These are phyloP conservation scores for Myotisia sp. DNA, from an alignment of 2,329 filamentous ascomycete species.

Conservation along the genomic window DNA sequence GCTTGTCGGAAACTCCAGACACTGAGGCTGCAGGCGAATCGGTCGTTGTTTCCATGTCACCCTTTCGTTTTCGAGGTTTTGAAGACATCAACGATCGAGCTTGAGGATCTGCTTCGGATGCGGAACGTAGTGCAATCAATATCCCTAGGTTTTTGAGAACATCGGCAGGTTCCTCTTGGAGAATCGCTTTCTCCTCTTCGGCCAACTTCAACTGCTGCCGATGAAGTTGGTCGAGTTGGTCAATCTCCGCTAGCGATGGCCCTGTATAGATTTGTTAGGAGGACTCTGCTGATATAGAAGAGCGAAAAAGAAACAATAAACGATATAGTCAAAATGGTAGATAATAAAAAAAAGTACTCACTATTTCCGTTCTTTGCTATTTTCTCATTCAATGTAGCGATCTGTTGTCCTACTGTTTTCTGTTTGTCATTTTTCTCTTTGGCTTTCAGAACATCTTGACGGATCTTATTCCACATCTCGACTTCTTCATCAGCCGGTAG, in stretches of 20 bases:
- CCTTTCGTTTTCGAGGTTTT: slow-evolving; percentile 35
- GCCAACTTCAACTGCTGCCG: slow-evolving; percentile 34
- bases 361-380: slow-evolving; percentile 29
- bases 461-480: slow-evolving; percentile 33
- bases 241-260: slow-evolving; percentile 27
- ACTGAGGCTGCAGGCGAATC: slow-evolving; percentile 34
- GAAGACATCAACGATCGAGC: slow-evolving; percentile 24
- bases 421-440: slow-evolving; percentile 33
- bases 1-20: slow-evolving; percentile 26
- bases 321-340: not conserved
- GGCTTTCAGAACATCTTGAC: slow-evolving; percentile 29
- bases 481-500: slow-evolving; percentile 32
- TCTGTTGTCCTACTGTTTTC: slow-evolving; percentile 26
- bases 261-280: slow-evolving; percentile 13
- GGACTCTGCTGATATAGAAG: not conserved
- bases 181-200: slow-evolving; percentile 35
- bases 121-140: slow-evolving; percentile 35
- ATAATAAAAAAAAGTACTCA: slow-evolving; percentile 18
- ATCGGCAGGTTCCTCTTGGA: slow-evolving; percentile 36
- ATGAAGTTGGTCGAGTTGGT: slow-evolving; percentile 32
- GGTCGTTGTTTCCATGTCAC: slow-evolving; percentile 30
- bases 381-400: slow-evolving; percentile 30
- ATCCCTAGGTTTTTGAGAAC: slow-evolving; percentile 38
- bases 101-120: slow-evolving; percentile 32
- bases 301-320: not conserved